Conservation (phyloP, 1,139 yeast genomes). For the Hyphopichia fennica region DNA sequence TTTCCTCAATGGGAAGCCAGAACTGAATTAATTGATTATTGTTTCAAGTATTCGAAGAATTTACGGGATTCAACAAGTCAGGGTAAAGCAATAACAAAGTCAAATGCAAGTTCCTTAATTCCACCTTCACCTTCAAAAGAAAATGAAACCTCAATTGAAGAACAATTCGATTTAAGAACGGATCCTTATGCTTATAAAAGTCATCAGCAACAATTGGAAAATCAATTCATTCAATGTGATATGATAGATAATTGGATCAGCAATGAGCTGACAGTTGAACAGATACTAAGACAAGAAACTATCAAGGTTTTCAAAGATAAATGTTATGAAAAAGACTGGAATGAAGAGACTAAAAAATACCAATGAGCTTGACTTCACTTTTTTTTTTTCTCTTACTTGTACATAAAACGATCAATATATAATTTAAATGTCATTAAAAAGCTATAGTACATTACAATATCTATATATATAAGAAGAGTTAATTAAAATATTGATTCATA, state of each 20-base stretch:
- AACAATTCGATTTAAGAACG: conserved; percentile 30
- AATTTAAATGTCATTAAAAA: not conserved
- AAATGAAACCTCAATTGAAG: not conserved
- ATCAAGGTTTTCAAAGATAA: conserved; percentile 32
- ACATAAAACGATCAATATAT: not conserved
- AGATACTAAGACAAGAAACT: conserved; percentile 36
- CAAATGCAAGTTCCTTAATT: too few species aligned
- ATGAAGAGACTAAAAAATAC: conserved; percentile 16
- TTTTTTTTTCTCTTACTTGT: not conserved
- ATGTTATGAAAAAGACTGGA: conserved; percentile 41
- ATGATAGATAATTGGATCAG: conserved; percentile 37
- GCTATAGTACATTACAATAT: not conserved
- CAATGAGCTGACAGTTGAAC: conserved; percentile 36
- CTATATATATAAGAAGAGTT: not conserved
- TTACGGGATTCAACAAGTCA: conserved; percentile 18
- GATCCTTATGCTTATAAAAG: conserved; percentile 43
- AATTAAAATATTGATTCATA: not conserved
- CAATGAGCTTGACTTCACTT: not conserved
- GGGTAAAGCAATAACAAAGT: not conserved
- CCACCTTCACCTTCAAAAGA: not conserved
- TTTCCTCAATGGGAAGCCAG: conserved; percentile 41
- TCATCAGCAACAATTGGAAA: conserved; percentile 20
- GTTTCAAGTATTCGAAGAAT: conserved; percentile 24
- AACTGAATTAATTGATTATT: conserved; percentile 28
- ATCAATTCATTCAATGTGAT: conserved; percentile 26